phyloP scores from a whole-genome alignment of 176 grass and related monocot species.

The Musa beccarii region DNA sequence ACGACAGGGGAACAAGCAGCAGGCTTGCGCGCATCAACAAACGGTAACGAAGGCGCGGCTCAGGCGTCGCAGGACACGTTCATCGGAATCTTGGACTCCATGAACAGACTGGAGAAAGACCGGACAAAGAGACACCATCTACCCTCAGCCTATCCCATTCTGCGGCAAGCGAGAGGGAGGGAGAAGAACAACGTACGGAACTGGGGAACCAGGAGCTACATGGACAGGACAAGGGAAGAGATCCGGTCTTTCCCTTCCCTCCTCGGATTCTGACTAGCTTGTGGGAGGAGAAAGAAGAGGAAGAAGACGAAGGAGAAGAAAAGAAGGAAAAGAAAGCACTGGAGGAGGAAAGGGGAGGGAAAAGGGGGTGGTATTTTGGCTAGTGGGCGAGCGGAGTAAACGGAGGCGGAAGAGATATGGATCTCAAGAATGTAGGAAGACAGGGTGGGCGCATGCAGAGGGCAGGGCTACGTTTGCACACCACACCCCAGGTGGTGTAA shows the following conservation, averaged over 20 bases:
- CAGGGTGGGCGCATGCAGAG: no score
- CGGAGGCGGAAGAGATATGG: not conserved
- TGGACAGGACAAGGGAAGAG: no score
- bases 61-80: not conserved
- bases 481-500: no score
- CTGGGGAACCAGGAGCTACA: no score
- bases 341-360: not conserved
- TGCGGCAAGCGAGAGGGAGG: not conserved
- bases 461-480: no score
- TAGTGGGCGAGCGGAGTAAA: constrained; percentile 4
- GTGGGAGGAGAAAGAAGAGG: not conserved
- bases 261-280: no score
- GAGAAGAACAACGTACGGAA: not conserved
- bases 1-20: not conserved
- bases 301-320: not conserved
- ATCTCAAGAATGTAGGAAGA: not conserved
- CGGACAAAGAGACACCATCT: not conserved
- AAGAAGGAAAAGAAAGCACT: not conserved
- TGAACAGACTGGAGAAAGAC: not conserved
- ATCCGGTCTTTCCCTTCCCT: no score
- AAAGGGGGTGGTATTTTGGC: not conserved
- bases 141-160: not conserved
- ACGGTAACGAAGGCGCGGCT: not conserved
- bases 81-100: not conserved
- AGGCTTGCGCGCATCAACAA: not conserved